Percentiles rank a stretch among this genome's conserved stretches.
phyloP scores from a whole-genome alignment of 2,329 filamentous ascomycete genomes.

The Apiospora kogelbergensis region DNA sequence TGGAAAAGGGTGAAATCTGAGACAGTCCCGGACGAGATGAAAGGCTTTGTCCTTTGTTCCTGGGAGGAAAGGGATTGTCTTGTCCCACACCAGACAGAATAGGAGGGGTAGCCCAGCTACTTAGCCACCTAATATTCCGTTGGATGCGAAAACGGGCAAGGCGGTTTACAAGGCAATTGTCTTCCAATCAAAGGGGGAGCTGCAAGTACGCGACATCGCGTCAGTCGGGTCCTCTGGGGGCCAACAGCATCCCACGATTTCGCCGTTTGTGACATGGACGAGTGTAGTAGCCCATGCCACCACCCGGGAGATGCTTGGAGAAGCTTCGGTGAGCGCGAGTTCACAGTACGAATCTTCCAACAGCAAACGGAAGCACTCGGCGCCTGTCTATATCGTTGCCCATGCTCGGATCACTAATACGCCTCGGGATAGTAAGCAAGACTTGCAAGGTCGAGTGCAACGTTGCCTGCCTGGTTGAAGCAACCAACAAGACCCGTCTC shows the following conservation, averaged over 20 bases:
- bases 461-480: neutral
- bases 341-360: neutral
- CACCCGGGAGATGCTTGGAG: neutral
- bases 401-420: too few relatives aligned
- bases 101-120: neutral
- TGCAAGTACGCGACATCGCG: neutral
- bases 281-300: neutral
- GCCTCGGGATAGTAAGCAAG: neutral
- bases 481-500: neutral
- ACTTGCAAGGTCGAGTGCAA: neutral
- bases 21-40: neutral
- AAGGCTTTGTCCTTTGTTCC: neutral
- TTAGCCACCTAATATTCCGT: neutral
- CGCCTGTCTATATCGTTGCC: too few relatives aligned
- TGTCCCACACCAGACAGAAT: neutral
- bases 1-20: neutral
- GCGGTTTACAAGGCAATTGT: constrained; percentile 1
- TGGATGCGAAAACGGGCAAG: neutral
- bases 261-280: neutral
- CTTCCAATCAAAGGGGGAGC: neutral
- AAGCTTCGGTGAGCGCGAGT: neutral
- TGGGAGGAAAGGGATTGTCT: neutral
- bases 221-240: neutral
- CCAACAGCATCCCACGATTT: neutral
- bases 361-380: neutral